Conservation (phyloP, 75 land plant genomes). For the Ceratopteris richardii region DNA sequence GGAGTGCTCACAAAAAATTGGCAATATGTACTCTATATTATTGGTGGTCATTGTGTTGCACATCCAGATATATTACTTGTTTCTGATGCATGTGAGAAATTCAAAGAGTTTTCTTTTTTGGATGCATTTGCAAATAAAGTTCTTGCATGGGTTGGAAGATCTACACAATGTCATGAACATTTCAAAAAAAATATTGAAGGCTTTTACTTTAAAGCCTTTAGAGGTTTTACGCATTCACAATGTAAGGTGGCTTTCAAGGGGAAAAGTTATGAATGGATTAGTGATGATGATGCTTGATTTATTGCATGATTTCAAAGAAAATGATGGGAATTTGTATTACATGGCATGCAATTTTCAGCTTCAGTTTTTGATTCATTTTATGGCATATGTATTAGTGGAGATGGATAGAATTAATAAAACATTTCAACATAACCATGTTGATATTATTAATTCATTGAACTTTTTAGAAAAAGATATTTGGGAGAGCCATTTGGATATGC, state of each 20-base stretch:
- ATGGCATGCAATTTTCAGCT: not conserved
- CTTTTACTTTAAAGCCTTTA: not conserved
- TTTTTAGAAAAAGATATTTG: too few species aligned
- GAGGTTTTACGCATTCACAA: not conserved
- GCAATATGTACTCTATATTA: not conserved
- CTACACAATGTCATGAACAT: not conserved
- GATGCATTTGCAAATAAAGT: slow-evolving; percentile 5
- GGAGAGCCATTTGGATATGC: too few species aligned
- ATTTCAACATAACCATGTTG: not conserved
- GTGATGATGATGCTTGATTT: not conserved
- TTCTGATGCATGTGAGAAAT: not conserved
- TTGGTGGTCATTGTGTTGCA: slow-evolving; percentile 7
- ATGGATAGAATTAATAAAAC: not conserved
- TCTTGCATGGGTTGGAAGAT: not conserved
- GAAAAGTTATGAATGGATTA: not conserved
- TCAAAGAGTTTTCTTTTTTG: not conserved
- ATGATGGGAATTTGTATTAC: not conserved
- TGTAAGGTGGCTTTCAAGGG: slow-evolving; percentile 1
- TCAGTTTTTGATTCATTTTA: not conserved
- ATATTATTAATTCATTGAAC: too few species aligned
- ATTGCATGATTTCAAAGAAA: not conserved
- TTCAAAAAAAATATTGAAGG: not conserved
- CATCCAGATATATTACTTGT: not conserved
- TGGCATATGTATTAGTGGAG: not conserved
- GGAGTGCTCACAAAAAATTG: not conserved